Evolutionary conservation across 1,284 basidiomycete species (phyloP).

Genomic region (Takashimella tepidaria): DNA sequence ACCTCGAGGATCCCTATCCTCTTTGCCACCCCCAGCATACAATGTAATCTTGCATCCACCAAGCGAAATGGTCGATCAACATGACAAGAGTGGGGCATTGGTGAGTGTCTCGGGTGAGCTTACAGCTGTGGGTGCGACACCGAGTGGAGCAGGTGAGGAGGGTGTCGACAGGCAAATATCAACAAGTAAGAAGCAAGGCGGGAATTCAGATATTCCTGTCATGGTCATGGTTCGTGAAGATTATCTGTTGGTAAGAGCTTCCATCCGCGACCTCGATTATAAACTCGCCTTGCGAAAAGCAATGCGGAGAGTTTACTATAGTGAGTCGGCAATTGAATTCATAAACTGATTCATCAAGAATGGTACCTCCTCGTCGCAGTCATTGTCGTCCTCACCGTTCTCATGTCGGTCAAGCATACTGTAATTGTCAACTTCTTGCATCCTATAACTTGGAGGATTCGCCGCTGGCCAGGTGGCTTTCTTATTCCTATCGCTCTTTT

Average conservation of each 20-base stretch:
- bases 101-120: too few relatives aligned
- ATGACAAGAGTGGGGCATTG: neutral
- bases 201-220: slow-evolving; percentile 2
- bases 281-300: slow-evolving; percentile 16
- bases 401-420: slow-evolving; percentile 37
- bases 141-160: neutral
- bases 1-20: neutral
- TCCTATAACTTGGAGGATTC: slow-evolving; percentile 29
- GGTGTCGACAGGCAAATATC: neutral
- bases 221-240: slow-evolving; percentile 27
- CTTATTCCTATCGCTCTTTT: slow-evolving; percentile 36
- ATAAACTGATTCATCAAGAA: slow-evolving; percentile 20
- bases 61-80: neutral
- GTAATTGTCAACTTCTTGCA: slow-evolving; percentile 34
- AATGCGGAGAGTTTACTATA: slow-evolving; percentile 25
- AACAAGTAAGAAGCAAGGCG: neutral
- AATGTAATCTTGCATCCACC: neutral
- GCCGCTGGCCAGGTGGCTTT: slow-evolving; percentile 40
- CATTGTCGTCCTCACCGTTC: slow-evolving; percentile 28
- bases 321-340: slow-evolving; percentile 17
- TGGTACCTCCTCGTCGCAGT: slow-evolving; percentile 40
- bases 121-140: neutral
- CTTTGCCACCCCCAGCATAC: neutral
- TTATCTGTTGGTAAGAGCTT: slow-evolving; percentile 19
- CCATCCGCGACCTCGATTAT: slow-evolving; percentile 30